Evolutionary conservation across 495 filamentous ascomycete genomes (phyloP).

Genomic region (Trichoderma virens): DNA sequence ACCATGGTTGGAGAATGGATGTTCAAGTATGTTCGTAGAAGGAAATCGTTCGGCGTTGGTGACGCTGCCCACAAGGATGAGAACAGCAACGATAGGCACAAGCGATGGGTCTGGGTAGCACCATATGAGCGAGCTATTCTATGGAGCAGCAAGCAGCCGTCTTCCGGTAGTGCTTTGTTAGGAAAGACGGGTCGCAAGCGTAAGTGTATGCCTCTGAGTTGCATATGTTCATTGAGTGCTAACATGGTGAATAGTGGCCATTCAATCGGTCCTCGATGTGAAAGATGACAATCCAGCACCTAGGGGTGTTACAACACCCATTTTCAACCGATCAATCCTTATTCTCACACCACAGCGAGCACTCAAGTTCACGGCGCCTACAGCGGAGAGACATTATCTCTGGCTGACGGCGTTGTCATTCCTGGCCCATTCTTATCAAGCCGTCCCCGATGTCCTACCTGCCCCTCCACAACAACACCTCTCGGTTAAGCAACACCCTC

Average conservation of each 20-base stretch:
- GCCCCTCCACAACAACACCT: conserved; percentile 40
- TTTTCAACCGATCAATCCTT: conserved; percentile 90
- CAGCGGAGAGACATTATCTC: conserved; percentile 80
- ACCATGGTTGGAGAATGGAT: conserved; percentile 99
- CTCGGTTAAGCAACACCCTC: conserved; percentile 21
- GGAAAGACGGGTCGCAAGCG: conserved; percentile 94
- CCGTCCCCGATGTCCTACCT: conserved; percentile 59
- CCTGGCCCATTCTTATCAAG: conserved; percentile 74
- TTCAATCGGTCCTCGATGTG: conserved; percentile 94
- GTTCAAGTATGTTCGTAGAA: conserved; percentile 93
- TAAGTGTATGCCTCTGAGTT: conserved; percentile 41
- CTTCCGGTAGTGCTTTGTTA: conserved; percentile 75
- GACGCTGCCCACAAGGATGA: conserved; percentile 53
- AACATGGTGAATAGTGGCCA: conserved; percentile 56
- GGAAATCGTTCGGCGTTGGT: conserved; percentile 82
- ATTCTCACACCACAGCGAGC: conserved; percentile 90
- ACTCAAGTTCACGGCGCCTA: conserved; percentile 86
- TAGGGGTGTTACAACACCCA: conserved; percentile 49
- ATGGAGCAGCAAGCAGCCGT: conserved; percentile 98
- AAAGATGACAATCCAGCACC: conserved; percentile 89
- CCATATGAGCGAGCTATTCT: conserved; percentile 93
- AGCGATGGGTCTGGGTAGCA: conserved; percentile 97
- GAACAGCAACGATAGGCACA: conserved; percentile 67
- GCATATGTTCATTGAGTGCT: conserved; percentile 11
- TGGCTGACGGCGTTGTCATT: conserved; percentile 95